Base-by-base conservation (phyloP, 129 eudicot genomes). In the Pulicaria dysenterica region DNA sequence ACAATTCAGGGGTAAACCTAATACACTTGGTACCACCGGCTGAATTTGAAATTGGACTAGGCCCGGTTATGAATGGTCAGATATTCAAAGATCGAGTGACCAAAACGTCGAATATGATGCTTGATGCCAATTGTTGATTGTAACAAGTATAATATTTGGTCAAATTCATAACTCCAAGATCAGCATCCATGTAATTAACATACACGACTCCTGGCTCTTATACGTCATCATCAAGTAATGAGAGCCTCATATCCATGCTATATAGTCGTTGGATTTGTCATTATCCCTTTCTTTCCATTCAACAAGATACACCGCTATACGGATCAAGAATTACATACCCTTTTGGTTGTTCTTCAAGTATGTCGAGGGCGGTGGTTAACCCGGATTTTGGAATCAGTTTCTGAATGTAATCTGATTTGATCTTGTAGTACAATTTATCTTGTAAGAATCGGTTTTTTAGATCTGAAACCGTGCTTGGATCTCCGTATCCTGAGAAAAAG, bases 301-400 rank as follows among this genome's bases (percentile, higher is more conserved):
- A 4, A 85, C 91, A 9, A 78, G 72, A 71, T 89, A 89, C 51
- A 3, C 95, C 98, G 1, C 98, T 96, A 10, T 83, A 81, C 3
- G 98, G 96, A 62, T 92, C 98, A 11, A 92, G 55, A 53, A 92
- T 72, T 3, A 85, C 88, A 14, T 81, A 79, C 69, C 91, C 96
- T 77, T 85, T 87, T 3, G 96, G 88, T 84, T 92, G 90, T 64
- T 81, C 80, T 34, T 82, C 87, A 5, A 87, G 83, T 5, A 85
- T 72, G 1, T 85, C 81, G 0, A 92, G 55, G 0, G 75, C 70
- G 3, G 31, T 51, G 48, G 47, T 64, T 66, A 89, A 49, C 1
- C 91, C 96, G 1, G 14, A 43, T n/a, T 31, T 19, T 4, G 92
- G 43, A 4, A 92, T 78, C 0, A 83, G 85, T 11, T 46, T 70